A percentile compares a stretch with the other conserved stretches of the same genome.
Evolutionary conservation across 352 stramenopile genomes (phyloP).

Genomic region (Globisporangium middletonii): DNA sequence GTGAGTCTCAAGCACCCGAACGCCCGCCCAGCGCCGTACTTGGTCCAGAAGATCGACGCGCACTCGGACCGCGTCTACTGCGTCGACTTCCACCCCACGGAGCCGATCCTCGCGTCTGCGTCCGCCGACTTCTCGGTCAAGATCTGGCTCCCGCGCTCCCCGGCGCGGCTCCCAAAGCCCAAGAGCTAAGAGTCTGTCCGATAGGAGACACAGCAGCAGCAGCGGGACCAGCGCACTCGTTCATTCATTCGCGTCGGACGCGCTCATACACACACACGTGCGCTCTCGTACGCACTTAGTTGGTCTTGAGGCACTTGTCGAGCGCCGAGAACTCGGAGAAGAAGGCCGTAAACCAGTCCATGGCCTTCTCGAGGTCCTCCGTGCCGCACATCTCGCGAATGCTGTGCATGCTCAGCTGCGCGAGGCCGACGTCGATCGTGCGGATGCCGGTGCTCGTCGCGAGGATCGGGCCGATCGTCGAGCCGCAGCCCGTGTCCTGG

Average conservation of each 20-base stretch:
- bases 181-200: conserved; percentile 32
- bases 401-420: conserved; percentile 97
- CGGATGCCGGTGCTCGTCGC: conserved; percentile 92
- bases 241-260: too few relatives aligned
- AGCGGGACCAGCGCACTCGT: neutral
- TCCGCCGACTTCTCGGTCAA: conserved; percentile 85
- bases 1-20: conserved; percentile 57
- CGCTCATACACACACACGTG: neutral
- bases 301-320: conserved; percentile 77
- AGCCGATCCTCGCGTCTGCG: conserved; percentile 79
- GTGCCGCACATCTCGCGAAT: conserved; percentile 95
- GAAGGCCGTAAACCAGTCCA: conserved; percentile 91
- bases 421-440: conserved; percentile 95
- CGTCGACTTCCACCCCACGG: conserved; percentile 82
- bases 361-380: conserved; percentile 69
- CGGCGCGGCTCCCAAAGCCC: conserved; percentile 43
- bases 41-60: conserved; percentile 81
- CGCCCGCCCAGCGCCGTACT: conserved; percentile 39
- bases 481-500: conserved; percentile 95
- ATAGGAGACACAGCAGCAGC: neutral
- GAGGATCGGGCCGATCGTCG: conserved; percentile 97
- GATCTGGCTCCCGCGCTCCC: conserved; percentile 77
- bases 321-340: conserved; percentile 90
- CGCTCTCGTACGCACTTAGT: conserved; percentile 19
- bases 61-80: conserved; percentile 88